Evolutionary conservation across 108 stramenopile species (phyloP), one percentile per base, ranked within the genome.

Genomic region (Schizochytrium sp.): DNA sequence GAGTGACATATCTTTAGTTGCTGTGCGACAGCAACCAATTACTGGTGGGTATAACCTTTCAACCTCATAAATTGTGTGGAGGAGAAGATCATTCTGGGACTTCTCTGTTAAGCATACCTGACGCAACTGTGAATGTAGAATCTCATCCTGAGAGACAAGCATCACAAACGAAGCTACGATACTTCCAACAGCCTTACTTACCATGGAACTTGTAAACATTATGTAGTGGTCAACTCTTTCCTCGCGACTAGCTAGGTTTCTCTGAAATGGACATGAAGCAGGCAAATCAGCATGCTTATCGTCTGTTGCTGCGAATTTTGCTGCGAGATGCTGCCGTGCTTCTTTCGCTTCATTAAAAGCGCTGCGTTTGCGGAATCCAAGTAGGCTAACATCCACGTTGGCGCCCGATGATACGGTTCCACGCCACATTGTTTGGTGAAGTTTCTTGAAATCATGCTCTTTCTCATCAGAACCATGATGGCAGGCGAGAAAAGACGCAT

Each of bases 1-100:
- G 2, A 60, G 17, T 17, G 28, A 17, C 17, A n/a, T 60, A 17
- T 17, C 59, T 60, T 17, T 0, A n/a, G 59, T 60, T 17, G 59
- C 28, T 60, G 59, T 60, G 59, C 59, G 59, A 60, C 59, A 60
- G 28, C 59, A 60, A n/a, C 59, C 59, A n/a, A 60, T 60, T n/a
- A 60, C 59, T 2, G 59, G 59, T 60, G 59, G 59, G 59, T 60
- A 60, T 1, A 60, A 60, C 28, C 59, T 17, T n/a, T 60, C 59
- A n/a, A 60, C 59, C 28, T 60, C 59, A 2, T n/a, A n/a, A n/a
- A 60, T 17, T n/a, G 19, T n/a, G 59, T n/a, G 59, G 17, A n/a
- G 19, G 28, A 60, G 59, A 17, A 60, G 28, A n/a, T 60, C 59
- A 60, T 60, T 60, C 28, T 60, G 0, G 28, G 28, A 28, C 28